Evolutionary conservation across 164 flowering plant genomes (phyloP), one percentile per base, ranked within the genome.

Genomic region (Nelumbo lutea): DNA sequence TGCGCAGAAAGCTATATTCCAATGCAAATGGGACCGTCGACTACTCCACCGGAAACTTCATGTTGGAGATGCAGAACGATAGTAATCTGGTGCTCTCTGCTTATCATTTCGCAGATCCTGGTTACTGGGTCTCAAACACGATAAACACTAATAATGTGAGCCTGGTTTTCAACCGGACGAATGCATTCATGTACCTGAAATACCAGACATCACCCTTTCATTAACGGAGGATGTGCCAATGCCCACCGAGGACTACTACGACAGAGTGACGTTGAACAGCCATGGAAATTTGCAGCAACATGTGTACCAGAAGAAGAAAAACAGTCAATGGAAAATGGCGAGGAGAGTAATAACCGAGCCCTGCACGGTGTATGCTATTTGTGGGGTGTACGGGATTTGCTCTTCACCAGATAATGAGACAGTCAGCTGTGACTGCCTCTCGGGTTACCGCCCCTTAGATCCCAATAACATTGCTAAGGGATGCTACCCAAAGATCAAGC

Each of bases 211-310:
- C 13, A 67, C 60, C 13, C 42, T 46, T 7, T 1, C n/a, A 44
- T 44, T 70, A 2, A 65, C 70, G 0, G 39, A 1, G 2, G 48
- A 68, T 6, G 39, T 71, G 9, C 53, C 73, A 0, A 57, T 9
- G 42, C 77, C 82, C 14, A 9, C 62, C 38, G 71, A 55, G 40
- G 82, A 76, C 44, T 79, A 73, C 64, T 79, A 70, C 53, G 75
- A 76, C 70, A 69, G 72, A 15, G 70, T 59, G 8, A 62, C 46
- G 4, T 41, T 75, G 15, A 67, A 61, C 56, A 70, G 48, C 46
- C 43, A 55, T 66, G 77, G 77, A 27, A 27, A 27, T 27, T 27
- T 27, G 27, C 27, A 27, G 27, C 27, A 70, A 42, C 61, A 45
- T 13, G 58, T 55, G 6, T 62, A 70, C 42, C 6, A 46, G 9